These are phyloP conservation scores for Combretum micranthum DNA, from an alignment of 345 rosid species.

Conservation along the genomic window DNA sequence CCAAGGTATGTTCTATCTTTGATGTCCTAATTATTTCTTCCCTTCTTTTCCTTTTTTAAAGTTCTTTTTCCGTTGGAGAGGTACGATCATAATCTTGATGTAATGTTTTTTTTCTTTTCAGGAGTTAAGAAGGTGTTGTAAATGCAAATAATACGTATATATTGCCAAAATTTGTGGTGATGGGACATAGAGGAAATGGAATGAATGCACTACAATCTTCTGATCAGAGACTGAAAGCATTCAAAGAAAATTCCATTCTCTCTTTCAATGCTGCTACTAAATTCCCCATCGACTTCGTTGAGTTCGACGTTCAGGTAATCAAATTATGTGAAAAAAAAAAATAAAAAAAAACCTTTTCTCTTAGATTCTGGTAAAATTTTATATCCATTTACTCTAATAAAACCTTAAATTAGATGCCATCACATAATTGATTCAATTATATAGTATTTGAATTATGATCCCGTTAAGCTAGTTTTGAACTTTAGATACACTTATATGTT, in stretches of 20 bases:
- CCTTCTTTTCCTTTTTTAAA: not conserved
- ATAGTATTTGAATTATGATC: no score
- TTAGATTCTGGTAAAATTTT: not conserved
- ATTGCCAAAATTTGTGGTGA: slow-evolving; percentile 53
- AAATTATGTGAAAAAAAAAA: not conserved
- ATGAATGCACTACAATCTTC: slow-evolving; percentile 64
- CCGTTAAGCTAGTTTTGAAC: no score
- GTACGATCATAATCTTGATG: no score
- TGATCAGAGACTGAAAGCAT: slow-evolving; percentile 57
- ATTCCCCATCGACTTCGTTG: slow-evolving; percentile 68
- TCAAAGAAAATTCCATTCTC: slow-evolving; percentile 71
- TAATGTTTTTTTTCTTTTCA: no score
- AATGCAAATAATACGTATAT: slow-evolving; percentile 15
- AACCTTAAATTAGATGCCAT: not conserved
- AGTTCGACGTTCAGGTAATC: slow-evolving; percentile 93
- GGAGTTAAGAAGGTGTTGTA: slow-evolving; percentile 19
- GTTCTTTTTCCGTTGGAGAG: no score
- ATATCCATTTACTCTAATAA: not conserved
- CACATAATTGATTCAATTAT: no score
- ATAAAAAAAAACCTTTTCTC: no score
- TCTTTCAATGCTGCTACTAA: slow-evolving; percentile 77
- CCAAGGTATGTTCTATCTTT: slow-evolving; percentile 12
- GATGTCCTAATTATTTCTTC: no score
- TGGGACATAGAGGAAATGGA: slow-evolving; percentile 87
- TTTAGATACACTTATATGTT: no score